Percentiles rank a stretch among this genome's conserved stretches.
Evolutionary conservation across 2,329 filamentous ascomycete species (phyloP).

Genomic region (Aspergillus costaricaensis): DNA sequence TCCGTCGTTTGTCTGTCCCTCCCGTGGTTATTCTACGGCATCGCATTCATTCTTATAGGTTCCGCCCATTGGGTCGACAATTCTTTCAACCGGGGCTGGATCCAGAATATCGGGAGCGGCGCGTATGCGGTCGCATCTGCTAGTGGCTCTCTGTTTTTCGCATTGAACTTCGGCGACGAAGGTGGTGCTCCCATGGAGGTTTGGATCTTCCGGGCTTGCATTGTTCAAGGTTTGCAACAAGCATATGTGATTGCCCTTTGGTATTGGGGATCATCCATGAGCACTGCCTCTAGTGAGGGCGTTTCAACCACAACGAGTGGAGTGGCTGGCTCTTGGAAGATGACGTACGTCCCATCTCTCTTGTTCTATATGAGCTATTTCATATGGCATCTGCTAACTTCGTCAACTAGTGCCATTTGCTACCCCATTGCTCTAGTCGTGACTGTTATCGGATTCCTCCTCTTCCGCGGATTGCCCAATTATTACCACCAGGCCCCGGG

Average conservation of each 20-base stretch:
- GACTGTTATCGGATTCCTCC: slow-evolving; percentile 55
- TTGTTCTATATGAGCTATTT: too few relatives aligned
- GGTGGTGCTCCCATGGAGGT: slow-evolving; percentile 62
- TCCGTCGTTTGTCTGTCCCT: slow-evolving; percentile 58
- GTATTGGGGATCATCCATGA: slow-evolving; percentile 64
- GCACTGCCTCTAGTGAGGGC: slow-evolving; percentile 46
- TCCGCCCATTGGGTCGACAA: slow-evolving; percentile 55
- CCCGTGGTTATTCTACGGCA: slow-evolving; percentile 63
- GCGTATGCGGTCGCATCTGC: slow-evolving; percentile 63
- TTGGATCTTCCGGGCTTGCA: slow-evolving; percentile 66
- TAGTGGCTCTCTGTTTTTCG: slow-evolving; percentile 64
- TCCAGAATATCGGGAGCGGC: slow-evolving; percentile 62
- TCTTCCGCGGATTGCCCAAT: slow-evolving; percentile 62
- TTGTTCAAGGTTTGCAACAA: slow-evolving; percentile 67
- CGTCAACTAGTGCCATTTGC: slow-evolving; percentile 48
- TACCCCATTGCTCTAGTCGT: slow-evolving; percentile 59
- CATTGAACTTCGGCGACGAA: slow-evolving; percentile 66
- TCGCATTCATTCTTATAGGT: slow-evolving; percentile 63
- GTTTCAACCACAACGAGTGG: slow-evolving; percentile 34
- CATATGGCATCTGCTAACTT: slow-evolving; percentile 19
- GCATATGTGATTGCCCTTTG: slow-evolving; percentile 65
- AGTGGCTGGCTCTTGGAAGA: slow-evolving; percentile 45
- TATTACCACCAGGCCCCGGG: slow-evolving; percentile 67
- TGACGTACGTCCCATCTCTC: slow-evolving; percentile 29
- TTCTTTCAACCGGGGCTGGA: slow-evolving; percentile 47